Evolutionary conservation across 2,329 filamentous ascomycete genomes (phyloP).

Genomic region (Helicocarpus griseus): DNA sequence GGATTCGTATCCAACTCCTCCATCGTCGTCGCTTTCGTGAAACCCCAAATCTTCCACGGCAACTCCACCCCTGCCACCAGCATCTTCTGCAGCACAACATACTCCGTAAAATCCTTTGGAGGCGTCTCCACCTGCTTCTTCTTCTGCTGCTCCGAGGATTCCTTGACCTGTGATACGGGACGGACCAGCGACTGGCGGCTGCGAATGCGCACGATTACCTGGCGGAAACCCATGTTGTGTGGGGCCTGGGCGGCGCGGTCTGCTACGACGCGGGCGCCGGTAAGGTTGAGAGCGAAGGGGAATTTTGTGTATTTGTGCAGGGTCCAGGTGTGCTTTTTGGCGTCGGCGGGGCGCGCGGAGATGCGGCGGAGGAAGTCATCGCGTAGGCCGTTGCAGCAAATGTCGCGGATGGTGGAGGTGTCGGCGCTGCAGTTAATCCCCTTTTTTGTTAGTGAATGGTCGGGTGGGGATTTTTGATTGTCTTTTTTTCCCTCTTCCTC

Average conservation of each 20-base stretch:
- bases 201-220: constrained; percentile 30
- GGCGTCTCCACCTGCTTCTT: constrained; percentile 18
- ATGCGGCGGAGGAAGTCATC: constrained; percentile 27
- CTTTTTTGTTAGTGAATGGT: constrained; percentile 12
- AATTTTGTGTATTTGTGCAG: constrained; percentile 28
- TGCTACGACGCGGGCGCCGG: constrained; percentile 29
- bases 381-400: constrained; percentile 31
- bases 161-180: constrained; percentile 4
- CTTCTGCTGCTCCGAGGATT: constrained; percentile 3
- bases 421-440: constrained; percentile 25
- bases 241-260: constrained; percentile 32
- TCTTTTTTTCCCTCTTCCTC: neutral
- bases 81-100: constrained; percentile 42
- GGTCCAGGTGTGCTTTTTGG: constrained; percentile 25
- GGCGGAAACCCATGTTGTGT: constrained; percentile 29
- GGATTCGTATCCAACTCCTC: constrained; percentile 27
- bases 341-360: constrained; percentile 21
- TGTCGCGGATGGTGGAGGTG: constrained; percentile 22
- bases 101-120: constrained; percentile 38
- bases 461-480: constrained; percentile 13
- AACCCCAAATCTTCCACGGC: constrained; percentile 44
- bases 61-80: constrained; percentile 31
- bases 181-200: constrained; percentile 28
- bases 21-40: constrained; percentile 33
- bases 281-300: constrained; percentile 26